These are phyloP conservation scores for Rutstroemia sydowiana DNA, from an alignment of 2,329 filamentous ascomycete species.

Conservation along the genomic window DNA sequence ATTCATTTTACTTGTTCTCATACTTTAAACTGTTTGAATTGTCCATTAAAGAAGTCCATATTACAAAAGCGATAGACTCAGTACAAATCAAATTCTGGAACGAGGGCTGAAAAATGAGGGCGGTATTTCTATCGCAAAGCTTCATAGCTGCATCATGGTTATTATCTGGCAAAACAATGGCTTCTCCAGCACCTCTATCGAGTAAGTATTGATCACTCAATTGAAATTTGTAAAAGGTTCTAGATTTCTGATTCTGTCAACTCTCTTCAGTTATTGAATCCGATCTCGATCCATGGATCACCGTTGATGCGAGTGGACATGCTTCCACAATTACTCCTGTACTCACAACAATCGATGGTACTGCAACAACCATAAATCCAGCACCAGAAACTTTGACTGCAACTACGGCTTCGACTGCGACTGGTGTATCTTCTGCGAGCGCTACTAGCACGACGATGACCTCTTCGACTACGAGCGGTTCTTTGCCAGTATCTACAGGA, in stretches of 20 bases:
- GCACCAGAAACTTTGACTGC: constrained; percentile 18
- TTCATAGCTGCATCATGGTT: not conserved
- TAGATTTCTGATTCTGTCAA: not conserved
- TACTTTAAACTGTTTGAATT: too few species aligned
- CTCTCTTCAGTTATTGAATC: constrained; percentile 3
- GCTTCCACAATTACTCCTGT: constrained; percentile 24
- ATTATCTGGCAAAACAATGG: not conserved
- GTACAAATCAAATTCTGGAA: too few species aligned
- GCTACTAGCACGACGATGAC: constrained; percentile 5
- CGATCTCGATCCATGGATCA: constrained; percentile 22
- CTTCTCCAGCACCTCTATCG: not conserved
- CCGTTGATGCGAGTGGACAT: constrained; percentile 22
- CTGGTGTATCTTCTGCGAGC: not conserved
- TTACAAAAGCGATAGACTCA: too few species aligned
- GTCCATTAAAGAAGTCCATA: too few species aligned
- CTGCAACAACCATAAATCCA: constrained; percentile 20
- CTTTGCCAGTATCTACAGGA: constrained; percentile 13
- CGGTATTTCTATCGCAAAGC: not conserved
- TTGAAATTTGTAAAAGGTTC: too few species aligned
- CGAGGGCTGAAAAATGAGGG: not conserved
- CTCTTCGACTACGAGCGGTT: constrained; percentile 12
- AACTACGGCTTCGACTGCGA: constrained; percentile 11
- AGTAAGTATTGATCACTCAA: not conserved
- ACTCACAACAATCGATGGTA: constrained; percentile 20
- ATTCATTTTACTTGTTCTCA: too few species aligned